These are phyloP conservation scores for Aureobasidium vineae DNA, from an alignment of 2,329 filamentous ascomycete genomes.

Conservation along the genomic window DNA sequence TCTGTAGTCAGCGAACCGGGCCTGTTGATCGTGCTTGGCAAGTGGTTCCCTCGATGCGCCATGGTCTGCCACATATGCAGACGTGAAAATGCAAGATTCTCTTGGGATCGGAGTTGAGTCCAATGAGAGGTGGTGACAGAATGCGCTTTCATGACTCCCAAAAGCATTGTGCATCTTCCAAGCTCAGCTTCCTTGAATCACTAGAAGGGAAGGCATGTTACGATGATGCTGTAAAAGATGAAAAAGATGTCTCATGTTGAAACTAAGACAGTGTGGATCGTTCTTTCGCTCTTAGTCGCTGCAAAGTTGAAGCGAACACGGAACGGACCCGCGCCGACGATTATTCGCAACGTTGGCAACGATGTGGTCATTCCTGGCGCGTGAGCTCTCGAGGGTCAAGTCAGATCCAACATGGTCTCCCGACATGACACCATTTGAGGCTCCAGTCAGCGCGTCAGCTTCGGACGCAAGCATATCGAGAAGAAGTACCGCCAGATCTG, in stretches of 20 bases:
- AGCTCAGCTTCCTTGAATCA: background rate
- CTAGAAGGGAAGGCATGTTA: background rate
- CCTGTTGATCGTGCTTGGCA: slow-evolving; percentile 3
- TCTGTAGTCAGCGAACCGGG: background rate
- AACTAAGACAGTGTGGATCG: background rate
- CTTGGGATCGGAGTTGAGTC: background rate
- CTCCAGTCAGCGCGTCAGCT: slow-evolving; percentile 20
- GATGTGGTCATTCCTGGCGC: background rate
- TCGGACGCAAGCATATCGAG: slow-evolving; percentile 21
- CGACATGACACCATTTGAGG: slow-evolving; percentile 25
- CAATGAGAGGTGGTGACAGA: background rate
- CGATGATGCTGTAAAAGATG: background rate
- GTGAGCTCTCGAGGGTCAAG: background rate
- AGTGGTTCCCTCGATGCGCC: background rate
- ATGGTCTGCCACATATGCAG: background rate
- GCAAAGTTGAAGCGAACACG: background rate
- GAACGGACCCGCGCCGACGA: background rate
- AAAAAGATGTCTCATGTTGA: slow-evolving; percentile 2
- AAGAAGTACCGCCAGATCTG: background rate
- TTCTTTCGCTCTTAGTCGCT: background rate
- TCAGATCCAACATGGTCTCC: background rate
- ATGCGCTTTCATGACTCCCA: background rate
- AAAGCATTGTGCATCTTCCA: background rate
- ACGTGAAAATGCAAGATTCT: background rate
- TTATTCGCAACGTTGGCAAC: slow-evolving; percentile 15